Evolutionary conservation across 73 alveolate genomes (phyloP), one percentile per base, ranked within the genome.

Genomic region (Paramecium sexaurelia): DNA sequence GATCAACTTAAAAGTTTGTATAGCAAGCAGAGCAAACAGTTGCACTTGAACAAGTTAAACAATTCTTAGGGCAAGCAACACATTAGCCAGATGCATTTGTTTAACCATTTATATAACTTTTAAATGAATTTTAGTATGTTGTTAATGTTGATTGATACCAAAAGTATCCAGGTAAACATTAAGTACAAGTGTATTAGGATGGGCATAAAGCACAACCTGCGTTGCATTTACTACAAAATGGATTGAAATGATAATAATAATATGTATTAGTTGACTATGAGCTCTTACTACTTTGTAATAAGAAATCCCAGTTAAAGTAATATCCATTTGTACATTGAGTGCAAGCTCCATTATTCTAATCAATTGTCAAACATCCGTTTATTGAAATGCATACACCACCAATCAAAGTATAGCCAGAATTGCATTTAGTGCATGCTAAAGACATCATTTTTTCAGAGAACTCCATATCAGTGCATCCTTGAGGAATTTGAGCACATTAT

Each of bases 221-320:
- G 0, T 26, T 29, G 5, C 83, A 61, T 61, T 61, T 61, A 29
- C 47, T 29, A 61, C 83, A 61, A 32, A 61, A 61, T 22, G 39
- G 43, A 32, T 26, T 32, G 83, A 61, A 61, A 61, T 24, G 0
- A 11, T 61, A 5, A 61, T 61, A 61, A 29, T 61, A 61, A 61
- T 61, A 29, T 11, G 83, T 32, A 24, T 61, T 61, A 61, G 45
- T 32, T 11, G 83, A 61, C 26, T 22, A 29, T 26, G 20, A 10
- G 7, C 9, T 61, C 0, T 29, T 26, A 3, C 9, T 5, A 61
- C 9, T 61, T 26, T 26, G 1, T 11, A 26, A 61, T 22, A 32
- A 26, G 43, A 71, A 71, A 71, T 36, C 56, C 86, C 86, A 71
- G 35, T 71, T 71, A 71, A 71, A 71, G 19, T 71, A 71, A 71